Base-by-base conservation (phyloP, 2,329 filamentous ascomycete genomes). In the Lizonia empirigonia region DNA sequence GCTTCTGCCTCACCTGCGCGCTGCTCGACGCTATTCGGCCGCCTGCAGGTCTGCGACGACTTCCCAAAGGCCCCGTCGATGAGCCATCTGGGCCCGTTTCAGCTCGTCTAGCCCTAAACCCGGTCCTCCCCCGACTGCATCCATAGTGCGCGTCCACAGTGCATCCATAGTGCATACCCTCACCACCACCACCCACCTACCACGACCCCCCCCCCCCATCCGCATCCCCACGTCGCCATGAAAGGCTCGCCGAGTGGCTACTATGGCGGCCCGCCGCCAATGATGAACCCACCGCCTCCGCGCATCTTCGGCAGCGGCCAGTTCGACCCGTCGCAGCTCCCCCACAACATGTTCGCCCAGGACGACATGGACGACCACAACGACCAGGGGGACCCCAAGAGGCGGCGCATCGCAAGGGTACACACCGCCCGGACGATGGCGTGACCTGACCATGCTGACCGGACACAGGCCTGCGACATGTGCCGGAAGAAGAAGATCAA, bases 401-500 rank as follows among this genome's bases (percentile, higher is more conserved):
- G 91, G 70, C 83, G 92, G 74, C 85, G 91, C 67, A 96, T 96
- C 65, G 91, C 91, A 54, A 85, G 90, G 77, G 90, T 93, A 82
- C 78, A 56, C 37, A 50, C 32, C 29, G 26, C 34, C 10, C 56
- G 50, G 56, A n/a, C n/a, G n/a, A n/a, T n/a, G 45, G 23, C 16
- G 19, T 20, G 16, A 15, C 19, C 16, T 50, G 35, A 46, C 44
- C 39, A 26, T 60, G 60, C 65, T 68, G 56, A 69, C 64, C 40
- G 26, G 33, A 23, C 59, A 36, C 65, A 92, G 89, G 91, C 91
- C 42, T 96, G 91, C 77, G 92, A 96, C 66, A 95, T 96, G 91
- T 97, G 93, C 72, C 84, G 92, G 65, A 96, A 96, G 78, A 88
- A 88, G 76, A 96, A 93, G 81, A 94, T 97, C 76, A 97, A 97